These are phyloP conservation scores for Rosellinia necatrix DNA, from an alignment of 2,329 filamentous ascomycete species.

Conservation along the genomic window DNA sequence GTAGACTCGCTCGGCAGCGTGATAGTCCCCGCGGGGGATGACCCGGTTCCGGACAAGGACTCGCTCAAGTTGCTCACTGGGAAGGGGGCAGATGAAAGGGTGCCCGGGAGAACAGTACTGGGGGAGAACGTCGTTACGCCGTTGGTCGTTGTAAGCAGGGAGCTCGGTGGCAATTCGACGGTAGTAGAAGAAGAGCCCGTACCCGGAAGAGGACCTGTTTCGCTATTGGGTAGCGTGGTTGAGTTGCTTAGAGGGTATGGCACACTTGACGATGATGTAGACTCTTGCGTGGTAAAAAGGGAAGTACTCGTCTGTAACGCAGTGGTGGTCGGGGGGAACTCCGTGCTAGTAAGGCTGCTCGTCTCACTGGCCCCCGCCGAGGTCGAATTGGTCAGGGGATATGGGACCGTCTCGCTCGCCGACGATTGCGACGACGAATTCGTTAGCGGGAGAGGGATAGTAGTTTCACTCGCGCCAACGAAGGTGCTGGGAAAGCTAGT, in stretches of 20 bases:
- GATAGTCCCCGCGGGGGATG: conserved; percentile 5
- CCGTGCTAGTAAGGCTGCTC: conserved; percentile 5
- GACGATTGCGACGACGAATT: too few species aligned
- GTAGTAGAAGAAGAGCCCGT: conserved; percentile 7
- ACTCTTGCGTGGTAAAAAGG: background rate
- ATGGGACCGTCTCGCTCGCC: conserved; percentile 15
- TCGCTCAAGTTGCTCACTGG: conserved; percentile 20
- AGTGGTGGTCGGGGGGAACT: background rate
- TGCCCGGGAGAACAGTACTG: background rate
- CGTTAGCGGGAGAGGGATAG: conserved; percentile 9
- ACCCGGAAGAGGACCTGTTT: conserved; percentile 3
- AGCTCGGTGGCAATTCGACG: background rate
- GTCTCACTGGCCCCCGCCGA: background rate
- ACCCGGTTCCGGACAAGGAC: conserved; percentile 9
- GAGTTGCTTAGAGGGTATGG: conserved; percentile 21
- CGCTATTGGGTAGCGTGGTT: conserved; percentile 3
- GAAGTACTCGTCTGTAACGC: background rate
- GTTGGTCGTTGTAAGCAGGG: background rate
- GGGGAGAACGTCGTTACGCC: background rate
- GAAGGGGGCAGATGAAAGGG: conserved; percentile 12
- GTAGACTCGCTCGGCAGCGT: background rate
- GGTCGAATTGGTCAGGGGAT: conserved; percentile 14
- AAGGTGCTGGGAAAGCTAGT: background rate
- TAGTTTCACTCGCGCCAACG: background rate
- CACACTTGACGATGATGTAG: background rate